phyloP scores from a whole-genome alignment of 768 basidiomycete species.

The Kwoniella bestiolae region DNA sequence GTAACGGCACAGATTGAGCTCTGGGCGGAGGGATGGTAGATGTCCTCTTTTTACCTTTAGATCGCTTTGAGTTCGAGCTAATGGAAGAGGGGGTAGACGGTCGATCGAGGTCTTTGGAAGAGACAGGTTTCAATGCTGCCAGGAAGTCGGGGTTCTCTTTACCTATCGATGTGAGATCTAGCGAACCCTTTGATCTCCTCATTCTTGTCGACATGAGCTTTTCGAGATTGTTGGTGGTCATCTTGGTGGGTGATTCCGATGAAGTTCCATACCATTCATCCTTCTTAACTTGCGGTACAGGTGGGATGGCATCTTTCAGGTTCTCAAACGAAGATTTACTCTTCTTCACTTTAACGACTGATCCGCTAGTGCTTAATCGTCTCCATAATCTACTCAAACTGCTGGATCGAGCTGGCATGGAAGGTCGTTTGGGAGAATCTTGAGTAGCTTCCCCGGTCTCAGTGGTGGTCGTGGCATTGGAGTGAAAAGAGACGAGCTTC shows the following conservation, averaged over 20 bases:
- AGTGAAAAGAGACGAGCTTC: constrained; percentile 18
- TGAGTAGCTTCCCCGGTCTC: neutral
- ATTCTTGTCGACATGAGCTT: constrained; percentile 3
- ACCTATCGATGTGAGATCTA: constrained; percentile 8
- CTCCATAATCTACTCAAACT: constrained; percentile 23
- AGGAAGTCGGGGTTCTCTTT: constrained; percentile 11
- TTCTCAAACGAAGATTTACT: constrained; percentile 5
- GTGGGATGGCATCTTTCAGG: constrained; percentile 7
- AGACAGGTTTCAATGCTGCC: neutral
- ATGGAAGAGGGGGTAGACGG: constrained; percentile 7
- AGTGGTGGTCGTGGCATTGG: neutral
- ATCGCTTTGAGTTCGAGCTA: neutral
- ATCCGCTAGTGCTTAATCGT: constrained; percentile 14
- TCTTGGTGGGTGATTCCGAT: constrained; percentile 1
- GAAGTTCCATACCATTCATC: neutral
- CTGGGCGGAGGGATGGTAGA: constrained; percentile 8
- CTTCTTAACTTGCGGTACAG: constrained; percentile 11
- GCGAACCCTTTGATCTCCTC: constrained; percentile 10
- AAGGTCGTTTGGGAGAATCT: neutral
- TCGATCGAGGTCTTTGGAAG: neutral
- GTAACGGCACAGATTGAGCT: constrained; percentile 7
- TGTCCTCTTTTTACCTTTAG: constrained; percentile 6
- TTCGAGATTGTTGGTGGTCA: neutral
- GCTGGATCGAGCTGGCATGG: constrained; percentile 11
- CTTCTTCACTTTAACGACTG: constrained; percentile 2